Conservation (phyloP, 805 yeast species). For the Metschnikowia anglica region DNA sequence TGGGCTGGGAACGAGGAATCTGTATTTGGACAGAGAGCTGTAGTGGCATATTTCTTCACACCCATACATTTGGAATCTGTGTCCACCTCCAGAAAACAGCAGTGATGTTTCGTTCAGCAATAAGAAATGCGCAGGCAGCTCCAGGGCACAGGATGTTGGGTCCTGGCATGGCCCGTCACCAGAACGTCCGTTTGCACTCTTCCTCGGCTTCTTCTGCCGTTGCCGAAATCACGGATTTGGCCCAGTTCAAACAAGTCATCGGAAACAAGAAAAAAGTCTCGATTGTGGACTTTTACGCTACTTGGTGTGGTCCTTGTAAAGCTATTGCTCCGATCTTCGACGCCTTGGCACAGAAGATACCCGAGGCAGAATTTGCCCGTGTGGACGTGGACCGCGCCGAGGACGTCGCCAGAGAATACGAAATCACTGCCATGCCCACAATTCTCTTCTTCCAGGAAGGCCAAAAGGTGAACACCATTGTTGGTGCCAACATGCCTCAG, state of each 20-base stretch:
- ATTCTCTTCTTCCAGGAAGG: slow-evolving; percentile 63
- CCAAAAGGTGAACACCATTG: slow-evolving; percentile 51
- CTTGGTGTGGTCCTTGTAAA: slow-evolving; percentile 80
- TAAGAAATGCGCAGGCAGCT: slow-evolving; percentile 1
- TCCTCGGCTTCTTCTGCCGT: slow-evolving; percentile 21
- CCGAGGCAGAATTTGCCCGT: slow-evolving; percentile 60
- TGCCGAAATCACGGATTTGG: slow-evolving; percentile 29
- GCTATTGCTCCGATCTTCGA: slow-evolving; percentile 62
- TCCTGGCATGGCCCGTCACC: background rate
- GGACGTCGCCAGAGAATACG: slow-evolving; percentile 61
- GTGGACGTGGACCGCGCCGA: slow-evolving; percentile 66
- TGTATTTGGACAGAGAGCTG: too few relatives aligned
- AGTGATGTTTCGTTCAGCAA: slow-evolving; percentile 14
- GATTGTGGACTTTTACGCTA: slow-evolving; percentile 65
- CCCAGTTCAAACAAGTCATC: slow-evolving; percentile 28
- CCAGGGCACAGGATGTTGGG: background rate
- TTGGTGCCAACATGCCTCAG: slow-evolving; percentile 61
- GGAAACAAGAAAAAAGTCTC: slow-evolving; percentile 39
- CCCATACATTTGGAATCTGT: too few relatives aligned
- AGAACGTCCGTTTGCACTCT: slow-evolving; percentile 16
- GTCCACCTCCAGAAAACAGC: background rate
- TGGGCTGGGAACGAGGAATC: background rate
- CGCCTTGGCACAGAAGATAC: slow-evolving; percentile 40
- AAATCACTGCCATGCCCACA: slow-evolving; percentile 76
- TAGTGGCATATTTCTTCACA: too few relatives aligned